A percentile compares a stretch with the other conserved stretches of the same genome.
Evolutionary conservation across 2,329 filamentous ascomycete genomes (phyloP).

Genomic region (Pseudodiploospora longispora): DNA sequence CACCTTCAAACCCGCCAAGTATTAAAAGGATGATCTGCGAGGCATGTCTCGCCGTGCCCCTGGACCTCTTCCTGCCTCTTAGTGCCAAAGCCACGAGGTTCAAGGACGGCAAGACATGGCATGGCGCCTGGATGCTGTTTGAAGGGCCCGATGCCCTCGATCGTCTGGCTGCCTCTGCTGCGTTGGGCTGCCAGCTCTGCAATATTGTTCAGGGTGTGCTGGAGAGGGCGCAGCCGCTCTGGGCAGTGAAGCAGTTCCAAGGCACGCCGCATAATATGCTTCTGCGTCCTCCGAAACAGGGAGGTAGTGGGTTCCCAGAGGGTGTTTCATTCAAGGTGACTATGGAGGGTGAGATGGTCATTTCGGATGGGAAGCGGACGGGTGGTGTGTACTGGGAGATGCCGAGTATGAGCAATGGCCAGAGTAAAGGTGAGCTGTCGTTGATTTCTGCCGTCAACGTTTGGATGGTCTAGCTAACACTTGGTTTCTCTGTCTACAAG

Average conservation of each 20-base stretch:
- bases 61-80: neutral
- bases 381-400: conserved; percentile 1
- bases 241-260: neutral
- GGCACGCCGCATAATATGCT: conserved; percentile 1
- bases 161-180: neutral
- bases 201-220: neutral
- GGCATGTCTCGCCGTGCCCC: neutral
- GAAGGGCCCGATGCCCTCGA: neutral
- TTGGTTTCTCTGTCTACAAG: neutral
- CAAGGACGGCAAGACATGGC: conserved; percentile 1
- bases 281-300: neutral
- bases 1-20: no score
- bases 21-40: neutral
- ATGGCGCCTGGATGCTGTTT: neutral
- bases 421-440: neutral
- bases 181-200: neutral
- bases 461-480: no score
- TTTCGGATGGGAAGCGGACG: neutral
- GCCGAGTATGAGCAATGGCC: neutral
- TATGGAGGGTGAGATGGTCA: neutral
- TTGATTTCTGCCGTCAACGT: no score
- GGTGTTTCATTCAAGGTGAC: neutral
- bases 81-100: neutral
- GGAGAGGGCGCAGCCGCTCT: neutral
- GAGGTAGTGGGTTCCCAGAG: neutral